These are phyloP conservation scores for Rosa multiflora DNA, from an alignment of 306 rosid genomes.

Conservation along the genomic window DNA sequence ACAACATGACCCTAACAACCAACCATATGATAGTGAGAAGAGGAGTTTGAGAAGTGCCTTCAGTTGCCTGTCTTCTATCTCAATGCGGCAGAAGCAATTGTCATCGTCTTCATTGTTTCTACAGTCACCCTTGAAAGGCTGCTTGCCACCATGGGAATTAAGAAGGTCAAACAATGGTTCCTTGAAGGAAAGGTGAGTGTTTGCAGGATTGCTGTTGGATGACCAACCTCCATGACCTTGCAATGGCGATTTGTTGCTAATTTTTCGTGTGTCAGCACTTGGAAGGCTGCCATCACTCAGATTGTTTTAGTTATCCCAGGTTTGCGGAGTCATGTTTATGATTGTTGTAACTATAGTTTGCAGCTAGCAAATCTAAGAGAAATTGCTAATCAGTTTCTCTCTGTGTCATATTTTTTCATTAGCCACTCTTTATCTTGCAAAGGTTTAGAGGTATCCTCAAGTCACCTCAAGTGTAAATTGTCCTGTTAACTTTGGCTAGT, in stretches of 20 bases:
- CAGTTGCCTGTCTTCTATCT: constrained; percentile 81
- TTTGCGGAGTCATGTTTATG: constrained; percentile 17
- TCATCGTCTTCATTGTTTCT: constrained; percentile 80
- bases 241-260: constrained; percentile 19
- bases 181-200: constrained; percentile 69
- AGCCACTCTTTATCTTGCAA: background rate
- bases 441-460: background rate
- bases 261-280: constrained; percentile 2
- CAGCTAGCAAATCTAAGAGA: constrained; percentile 15
- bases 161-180: constrained; percentile 74
- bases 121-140: constrained; percentile 89
- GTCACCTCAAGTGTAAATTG: background rate
- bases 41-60: constrained; percentile 61
- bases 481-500: background rate
- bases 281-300: constrained; percentile 15
- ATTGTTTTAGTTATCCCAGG: constrained; percentile 14
- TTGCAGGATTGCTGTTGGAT: constrained; percentile 14
- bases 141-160: constrained; percentile 77
- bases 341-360: background rate
- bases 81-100: constrained; percentile 89
- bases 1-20: constrained; percentile 65
- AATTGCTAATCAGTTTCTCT: background rate
- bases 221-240: constrained; percentile 18
- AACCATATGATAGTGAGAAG: constrained; percentile 65
- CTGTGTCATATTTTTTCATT: background rate